phyloP scores from a whole-genome alignment of 1,284 basidiomycete genomes.

The Heterobasidion irregulare region DNA sequence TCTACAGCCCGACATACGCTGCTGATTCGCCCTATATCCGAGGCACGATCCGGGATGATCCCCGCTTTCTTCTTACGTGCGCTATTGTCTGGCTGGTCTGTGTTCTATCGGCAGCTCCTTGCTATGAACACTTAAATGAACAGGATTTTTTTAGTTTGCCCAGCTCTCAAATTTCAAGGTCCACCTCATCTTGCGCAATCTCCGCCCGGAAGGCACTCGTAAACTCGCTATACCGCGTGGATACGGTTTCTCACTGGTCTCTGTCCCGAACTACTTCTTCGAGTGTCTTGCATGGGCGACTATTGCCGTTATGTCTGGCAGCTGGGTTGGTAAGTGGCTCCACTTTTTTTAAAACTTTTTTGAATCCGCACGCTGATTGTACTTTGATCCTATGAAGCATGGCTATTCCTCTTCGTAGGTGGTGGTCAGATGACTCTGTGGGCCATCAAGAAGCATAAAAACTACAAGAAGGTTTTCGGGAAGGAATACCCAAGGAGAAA shows the following conservation, averaged over 20 bases:
- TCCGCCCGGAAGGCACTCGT: conserved; percentile 78
- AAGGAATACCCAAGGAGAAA: conserved; percentile 78
- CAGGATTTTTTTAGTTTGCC: conserved; percentile 46
- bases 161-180: conserved; percentile 84
- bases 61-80: conserved; percentile 62
- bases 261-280: conserved; percentile 95
- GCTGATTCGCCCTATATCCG: conserved; percentile 52
- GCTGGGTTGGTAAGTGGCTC: conserved; percentile 55
- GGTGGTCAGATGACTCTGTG: conserved; percentile 77
- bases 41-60: conserved; percentile 62
- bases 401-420: conserved; percentile 65
- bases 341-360: conserved; percentile 1
- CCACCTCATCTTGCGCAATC: conserved; percentile 76
- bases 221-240: conserved; percentile 81
- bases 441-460: conserved; percentile 88
- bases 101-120: conserved; percentile 13
- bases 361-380: conserved; percentile 1
- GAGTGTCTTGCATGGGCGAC: conserved; percentile 77
- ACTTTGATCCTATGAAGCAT: conserved; percentile 33
- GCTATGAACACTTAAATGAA: neutral
- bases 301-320: conserved; percentile 75
- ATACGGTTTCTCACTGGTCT: conserved; percentile 80
- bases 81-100: conserved; percentile 71
- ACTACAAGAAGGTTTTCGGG: conserved; percentile 93
- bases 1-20: conserved; percentile 72